These are phyloP conservation scores for Neopestalotiopsis clavispora DNA, from an alignment of 2,329 filamentous ascomycete genomes.

Conservation along the genomic window DNA sequence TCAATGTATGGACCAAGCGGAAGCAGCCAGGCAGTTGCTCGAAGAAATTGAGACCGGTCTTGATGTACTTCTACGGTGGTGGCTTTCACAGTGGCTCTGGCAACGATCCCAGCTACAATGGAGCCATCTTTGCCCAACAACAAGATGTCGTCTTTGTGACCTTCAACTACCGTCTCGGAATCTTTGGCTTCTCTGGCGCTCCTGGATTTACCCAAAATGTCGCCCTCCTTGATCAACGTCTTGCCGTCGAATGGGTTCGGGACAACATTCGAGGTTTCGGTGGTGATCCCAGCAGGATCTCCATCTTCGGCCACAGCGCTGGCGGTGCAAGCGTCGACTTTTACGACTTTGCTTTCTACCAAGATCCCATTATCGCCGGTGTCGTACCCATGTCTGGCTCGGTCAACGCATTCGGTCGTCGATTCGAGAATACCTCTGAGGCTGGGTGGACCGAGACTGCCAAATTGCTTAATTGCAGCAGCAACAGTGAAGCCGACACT, in stretches of 20 bases:
- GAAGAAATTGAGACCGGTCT: conserved; percentile 36
- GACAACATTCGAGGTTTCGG: conserved; percentile 48
- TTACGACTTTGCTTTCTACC: background rate
- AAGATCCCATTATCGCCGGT: conserved; percentile 1
- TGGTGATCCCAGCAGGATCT: conserved; percentile 42
- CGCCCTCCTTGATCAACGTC: conserved; percentile 50
- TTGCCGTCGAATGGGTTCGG: conserved; percentile 49
- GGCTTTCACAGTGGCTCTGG: background rate
- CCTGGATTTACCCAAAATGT: conserved; percentile 37
- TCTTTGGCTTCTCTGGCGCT: conserved; percentile 24
- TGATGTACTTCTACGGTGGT: conserved; percentile 38
- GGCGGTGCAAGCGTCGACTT: conserved; percentile 40
- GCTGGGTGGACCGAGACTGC: background rate
- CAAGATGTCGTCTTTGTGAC: conserved; percentile 41
- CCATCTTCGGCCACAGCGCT: conserved; percentile 46
- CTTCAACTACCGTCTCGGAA: conserved; percentile 28
- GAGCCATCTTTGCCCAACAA: conserved; percentile 30
- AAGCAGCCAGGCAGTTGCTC: background rate
- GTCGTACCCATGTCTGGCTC: background rate
- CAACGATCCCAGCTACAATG: conserved; percentile 29
- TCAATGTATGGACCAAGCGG: conserved; percentile 45
- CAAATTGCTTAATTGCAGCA: background rate
- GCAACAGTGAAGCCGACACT: background rate
- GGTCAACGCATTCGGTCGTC: conserved; percentile 38
- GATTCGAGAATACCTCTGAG: background rate